Evolutionary conservation across 2,329 filamentous ascomycete species (phyloP).

Genomic region (Aspergillus arachidicola): DNA sequence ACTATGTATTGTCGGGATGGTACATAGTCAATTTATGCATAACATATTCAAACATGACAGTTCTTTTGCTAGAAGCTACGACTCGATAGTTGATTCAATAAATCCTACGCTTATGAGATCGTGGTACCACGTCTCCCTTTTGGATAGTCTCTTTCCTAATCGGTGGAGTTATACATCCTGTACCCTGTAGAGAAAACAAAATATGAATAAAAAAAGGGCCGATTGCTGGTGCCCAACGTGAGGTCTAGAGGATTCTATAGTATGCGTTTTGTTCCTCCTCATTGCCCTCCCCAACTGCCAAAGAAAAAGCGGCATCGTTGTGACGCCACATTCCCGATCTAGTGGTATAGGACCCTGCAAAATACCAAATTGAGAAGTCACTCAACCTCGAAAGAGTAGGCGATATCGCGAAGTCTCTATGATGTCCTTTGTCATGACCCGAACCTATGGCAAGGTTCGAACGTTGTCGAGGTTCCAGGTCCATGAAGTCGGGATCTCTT

Average conservation of each 20-base stretch:
- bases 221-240: not conserved
- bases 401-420: not conserved
- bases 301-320: not conserved
- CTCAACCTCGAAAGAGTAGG: not conserved
- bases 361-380: not conserved
- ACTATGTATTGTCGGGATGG: not conserved
- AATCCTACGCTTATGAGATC: not conserved
- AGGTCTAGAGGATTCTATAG: not conserved
- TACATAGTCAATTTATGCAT: not conserved
- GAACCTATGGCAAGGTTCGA: not conserved
- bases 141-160: not conserved
- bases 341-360: not conserved
- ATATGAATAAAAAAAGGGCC: not conserved
- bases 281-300: not conserved
- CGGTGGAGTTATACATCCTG: not conserved
- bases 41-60: not conserved
- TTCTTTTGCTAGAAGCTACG: not conserved
- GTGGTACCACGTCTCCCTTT: not conserved
- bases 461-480: not conserved
- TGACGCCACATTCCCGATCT: not conserved
- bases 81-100: slow-evolving; percentile 4
- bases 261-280: not conserved
- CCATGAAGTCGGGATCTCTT: not conserved
- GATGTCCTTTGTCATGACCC: not conserved
- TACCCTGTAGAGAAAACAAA: not conserved